phyloP scores from a whole-genome alignment of 345 rosid genomes.

The Corchorus olitorius region DNA sequence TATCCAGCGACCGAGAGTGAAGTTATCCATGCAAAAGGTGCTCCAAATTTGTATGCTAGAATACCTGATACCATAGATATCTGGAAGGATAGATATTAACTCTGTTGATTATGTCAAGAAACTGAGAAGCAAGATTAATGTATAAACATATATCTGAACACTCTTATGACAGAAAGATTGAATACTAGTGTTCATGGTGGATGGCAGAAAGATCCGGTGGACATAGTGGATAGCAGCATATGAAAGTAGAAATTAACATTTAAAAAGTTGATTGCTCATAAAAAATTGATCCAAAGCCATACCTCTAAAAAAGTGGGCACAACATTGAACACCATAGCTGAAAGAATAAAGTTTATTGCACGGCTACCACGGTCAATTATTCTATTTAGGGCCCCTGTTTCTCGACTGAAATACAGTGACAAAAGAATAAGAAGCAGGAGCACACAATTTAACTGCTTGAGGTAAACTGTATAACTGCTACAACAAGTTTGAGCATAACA shows the following conservation, averaged over 20 bases:
- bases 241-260: background rate
- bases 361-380: conserved; percentile 99
- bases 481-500: background rate
- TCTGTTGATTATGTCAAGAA: conserved; percentile 32
- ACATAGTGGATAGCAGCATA: conserved; percentile 10
- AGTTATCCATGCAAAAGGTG: conserved; percentile 98
- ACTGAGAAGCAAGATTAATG: conserved; percentile 26
- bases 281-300: conserved; percentile 25
- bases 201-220: background rate
- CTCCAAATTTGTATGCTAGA: conserved; percentile 93
- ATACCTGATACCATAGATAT: conserved; percentile 97
- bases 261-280: conserved; percentile 16
- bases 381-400: conserved; percentile 93
- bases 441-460: conserved; percentile 1
- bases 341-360: conserved; percentile 94
- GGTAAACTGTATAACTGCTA: background rate
- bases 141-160: conserved; percentile 4
- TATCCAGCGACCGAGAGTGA: conserved; percentile 91
- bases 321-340: conserved; percentile 95
- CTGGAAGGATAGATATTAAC: conserved; percentile 61
- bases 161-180: conserved; percentile 13
- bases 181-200: conserved; percentile 6
- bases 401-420: conserved; percentile 61
- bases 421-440: conserved; percentile 27
- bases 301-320: conserved; percentile 96